Base-by-base conservation (phyloP, 2,329 filamentous ascomycete species). In the Hypocreales sp. region DNA sequence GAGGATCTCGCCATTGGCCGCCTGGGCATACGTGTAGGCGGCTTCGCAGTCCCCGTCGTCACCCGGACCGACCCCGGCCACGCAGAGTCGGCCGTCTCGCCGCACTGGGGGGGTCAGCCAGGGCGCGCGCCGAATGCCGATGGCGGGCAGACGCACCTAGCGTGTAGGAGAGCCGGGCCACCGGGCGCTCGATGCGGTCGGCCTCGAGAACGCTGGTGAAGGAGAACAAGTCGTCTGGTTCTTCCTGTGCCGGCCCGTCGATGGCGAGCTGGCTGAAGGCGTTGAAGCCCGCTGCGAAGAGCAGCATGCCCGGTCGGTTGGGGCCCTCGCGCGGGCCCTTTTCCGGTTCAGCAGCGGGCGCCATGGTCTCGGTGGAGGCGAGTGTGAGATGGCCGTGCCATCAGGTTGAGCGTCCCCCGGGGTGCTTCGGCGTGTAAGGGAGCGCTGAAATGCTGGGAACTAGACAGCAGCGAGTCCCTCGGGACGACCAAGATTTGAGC, bases 261-360 rank as follows among this genome's bases (percentile, higher is more conserved):
- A 70, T 61, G 3, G 41, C 36, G 11, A 73, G 53, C 38, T 74
- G 68, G 30, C 49, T 46, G 64, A 64, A 74, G 29, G 67, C 64
- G 40, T 75, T 74, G 47, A 68, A 63, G 22, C 70, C 70, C 3
- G 61, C 38, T 22, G 60, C 65, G 40, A 64, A 66, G 5, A 75
- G 44, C 28, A 62, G 51, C 64, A 68, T 58, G 24, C 11, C 12
- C 14, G 13, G 17, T 12, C 11, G 5, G 10, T 18, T 17, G 15
- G 3, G 11, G 18, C 18, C n/a, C n/a, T n/a, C n/a, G n/a, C n/a
- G n/a, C n/a, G n/a, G n/a, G n/a, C n/a, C n/a, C n/a, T n/a, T n/a
- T n/a, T n/a, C n/a, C 4, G 13, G 6, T 10, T 15, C 12, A 13
- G 13, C 22, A 23, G 22, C 12, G 10, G 10, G 10, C n/a, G 7